Evolutionary conservation across 257 asterid species (phyloP).

Genomic region (Leptodermis oblonga): DNA sequence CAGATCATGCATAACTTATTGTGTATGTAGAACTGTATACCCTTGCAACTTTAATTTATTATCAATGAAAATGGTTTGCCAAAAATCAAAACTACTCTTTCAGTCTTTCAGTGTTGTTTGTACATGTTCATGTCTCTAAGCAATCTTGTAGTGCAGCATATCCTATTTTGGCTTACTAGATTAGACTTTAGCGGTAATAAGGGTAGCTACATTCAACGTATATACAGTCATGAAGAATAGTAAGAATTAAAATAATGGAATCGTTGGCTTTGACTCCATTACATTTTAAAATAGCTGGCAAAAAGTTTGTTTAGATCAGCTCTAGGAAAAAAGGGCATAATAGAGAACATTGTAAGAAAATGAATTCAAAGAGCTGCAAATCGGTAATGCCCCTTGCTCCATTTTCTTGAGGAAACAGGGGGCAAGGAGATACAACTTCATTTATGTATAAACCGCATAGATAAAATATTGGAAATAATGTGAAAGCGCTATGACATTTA

Average conservation of each 20-base stretch:
- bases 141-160: background rate
- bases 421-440: background rate
- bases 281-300: background rate
- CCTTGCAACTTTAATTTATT: background rate
- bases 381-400: no score
- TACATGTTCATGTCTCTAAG: background rate
- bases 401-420: background rate
- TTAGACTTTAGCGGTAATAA: no score
- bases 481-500: background rate
- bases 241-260: background rate
- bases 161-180: no score
- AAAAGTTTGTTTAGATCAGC: background rate
- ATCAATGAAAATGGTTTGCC: background rate
- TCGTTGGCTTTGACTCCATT: background rate
- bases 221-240: background rate
- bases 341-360: background rate
- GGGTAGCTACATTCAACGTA: background rate
- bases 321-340: background rate
- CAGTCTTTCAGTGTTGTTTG: background rate
- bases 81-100: no score
- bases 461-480: background rate
- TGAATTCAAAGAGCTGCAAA: background rate
- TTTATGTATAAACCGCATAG: background rate
- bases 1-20: background rate
- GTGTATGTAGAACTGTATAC: background rate